Percentiles rank a stretch among this genome's conserved stretches.
These are phyloP conservation scores for Heracleum sosnowskyi DNA, from an alignment of 129 eudicot genomes.

Conservation along the genomic window DNA sequence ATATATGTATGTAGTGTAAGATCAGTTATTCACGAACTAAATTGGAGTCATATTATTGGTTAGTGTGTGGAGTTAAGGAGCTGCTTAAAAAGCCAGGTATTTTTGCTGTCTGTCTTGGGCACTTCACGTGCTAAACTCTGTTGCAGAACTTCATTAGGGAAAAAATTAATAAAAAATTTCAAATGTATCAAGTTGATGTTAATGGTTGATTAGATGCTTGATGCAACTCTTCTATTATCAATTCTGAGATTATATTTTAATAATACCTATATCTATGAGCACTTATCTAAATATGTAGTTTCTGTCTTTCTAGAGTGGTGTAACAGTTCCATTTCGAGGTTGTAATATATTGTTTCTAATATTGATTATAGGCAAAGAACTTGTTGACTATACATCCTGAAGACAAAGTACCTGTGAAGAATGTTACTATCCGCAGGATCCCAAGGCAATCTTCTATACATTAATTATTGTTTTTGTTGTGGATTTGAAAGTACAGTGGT, in stretches of 20 bases:
- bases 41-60: background rate
- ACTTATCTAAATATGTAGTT: background rate
- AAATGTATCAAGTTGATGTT: background rate
- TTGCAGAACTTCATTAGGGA: background rate
- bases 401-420: constrained; percentile 66
- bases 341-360: background rate
- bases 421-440: constrained; percentile 73
- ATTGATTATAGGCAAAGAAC: constrained; percentile 53
- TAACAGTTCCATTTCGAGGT: background rate
- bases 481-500: background rate
- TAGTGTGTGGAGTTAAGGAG: background rate
- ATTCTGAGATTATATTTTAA: background rate
- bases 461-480: background rate
- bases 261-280: background rate
- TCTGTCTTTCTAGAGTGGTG: background rate
- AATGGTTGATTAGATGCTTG: background rate
- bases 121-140: background rate
- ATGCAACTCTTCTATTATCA: constrained; percentile 1
- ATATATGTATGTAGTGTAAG: background rate
- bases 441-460: constrained; percentile 40
- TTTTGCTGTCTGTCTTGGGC: background rate
- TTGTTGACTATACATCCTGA: constrained; percentile 65
- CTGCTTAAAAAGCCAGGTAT: background rate
- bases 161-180: background rate
- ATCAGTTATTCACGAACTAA: background rate